Base-by-base conservation (phyloP, 768 basidiomycete species). In the Leucocoprinus leucothites region DNA sequence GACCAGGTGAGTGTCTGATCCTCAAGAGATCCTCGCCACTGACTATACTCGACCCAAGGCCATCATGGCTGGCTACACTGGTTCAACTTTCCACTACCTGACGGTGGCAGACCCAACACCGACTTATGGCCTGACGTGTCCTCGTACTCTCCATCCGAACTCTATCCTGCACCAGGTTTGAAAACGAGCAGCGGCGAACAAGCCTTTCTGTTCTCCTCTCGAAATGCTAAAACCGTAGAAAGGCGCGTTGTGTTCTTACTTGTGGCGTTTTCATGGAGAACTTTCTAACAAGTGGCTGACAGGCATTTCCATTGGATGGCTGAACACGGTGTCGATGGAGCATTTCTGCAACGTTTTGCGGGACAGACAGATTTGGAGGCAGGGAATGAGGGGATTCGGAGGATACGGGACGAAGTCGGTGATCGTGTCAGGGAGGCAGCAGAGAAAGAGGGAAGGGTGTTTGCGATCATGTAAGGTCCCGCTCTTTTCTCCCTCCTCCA, bases 21-120 rank as follows among this genome's bases (percentile, higher is more conserved):
- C 14, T 28, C 8, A 5, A 19, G 31, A 31, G 31, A 31, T 31
- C 31, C 31, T 31, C 31, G 31, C 31, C 31, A 31, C 31, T 31
- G 6, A 31, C 19, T 26, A 42, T 21, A 48, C 34, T 21, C 9
- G 44, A 38, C 9, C 34, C 7, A 42, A 79, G 84, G 82, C 2
- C 91, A 91, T 62, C 88, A 91, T 60, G 91, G 91, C 25, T 93
- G 91, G 91, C 73, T 91, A 18, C 91, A 93, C 63, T 93, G 91
- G 91, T 83, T 89, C 65, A 76, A 82, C 58, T 62, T 73, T n/a
- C 87, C 87, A 1, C 73, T 91, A 9, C 76, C 84, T 1, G 70
- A 79, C 24, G 89, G 87, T 14, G 91, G 90, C 16, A 80, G 74
- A 2, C 84, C 86, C 3, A 89, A 86, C 60, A 82, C 77, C 45